A percentile compares a stretch with the other conserved stretches of the same genome.
These are phyloP conservation scores for Acephala macrosclerotiorum DNA, from an alignment of 2,329 filamentous ascomycete genomes.

Conservation along the genomic window DNA sequence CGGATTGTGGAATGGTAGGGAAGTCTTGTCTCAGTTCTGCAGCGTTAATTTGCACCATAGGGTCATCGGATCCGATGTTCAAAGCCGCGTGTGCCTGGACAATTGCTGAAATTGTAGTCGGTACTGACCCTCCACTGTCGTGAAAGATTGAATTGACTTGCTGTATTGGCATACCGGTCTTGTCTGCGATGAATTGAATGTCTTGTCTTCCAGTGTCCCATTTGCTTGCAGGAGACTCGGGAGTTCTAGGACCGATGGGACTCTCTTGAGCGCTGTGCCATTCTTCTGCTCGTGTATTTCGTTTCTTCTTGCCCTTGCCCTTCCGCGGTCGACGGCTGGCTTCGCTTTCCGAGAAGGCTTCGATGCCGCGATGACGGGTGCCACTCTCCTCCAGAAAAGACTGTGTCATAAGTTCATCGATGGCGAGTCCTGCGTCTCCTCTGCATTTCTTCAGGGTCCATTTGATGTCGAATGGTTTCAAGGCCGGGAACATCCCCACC, in stretches of 20 bases:
- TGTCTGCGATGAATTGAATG: conserved; percentile 65
- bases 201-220: conserved; percentile 65
- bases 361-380: conserved; percentile 75
- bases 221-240: conserved; percentile 51
- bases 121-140: conserved; percentile 62
- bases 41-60: conserved; percentile 55
- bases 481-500: conserved; percentile 72
- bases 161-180: conserved; percentile 54
- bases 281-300: conserved; percentile 37
- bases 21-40: conserved; percentile 62
- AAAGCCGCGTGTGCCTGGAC: conserved; percentile 39
- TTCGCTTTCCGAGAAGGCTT: conserved; percentile 75
- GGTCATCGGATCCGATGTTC: conserved; percentile 50
- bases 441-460: conserved; percentile 72
- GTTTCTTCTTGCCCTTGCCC: conserved; percentile 50
- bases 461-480: conserved; percentile 70
- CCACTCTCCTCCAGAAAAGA: conserved; percentile 76
- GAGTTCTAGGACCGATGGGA: conserved; percentile 8
- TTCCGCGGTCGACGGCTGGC: conserved; percentile 41
- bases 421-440: conserved; percentile 71
- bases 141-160: conserved; percentile 65
- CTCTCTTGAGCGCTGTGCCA: conserved; percentile 29
- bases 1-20: conserved; percentile 54
- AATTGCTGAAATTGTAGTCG: conserved; percentile 61
- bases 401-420: conserved; percentile 83